These are phyloP conservation scores for Penicillium argentinense DNA, from an alignment of 495 filamentous ascomycete genomes.

Conservation along the genomic window DNA sequence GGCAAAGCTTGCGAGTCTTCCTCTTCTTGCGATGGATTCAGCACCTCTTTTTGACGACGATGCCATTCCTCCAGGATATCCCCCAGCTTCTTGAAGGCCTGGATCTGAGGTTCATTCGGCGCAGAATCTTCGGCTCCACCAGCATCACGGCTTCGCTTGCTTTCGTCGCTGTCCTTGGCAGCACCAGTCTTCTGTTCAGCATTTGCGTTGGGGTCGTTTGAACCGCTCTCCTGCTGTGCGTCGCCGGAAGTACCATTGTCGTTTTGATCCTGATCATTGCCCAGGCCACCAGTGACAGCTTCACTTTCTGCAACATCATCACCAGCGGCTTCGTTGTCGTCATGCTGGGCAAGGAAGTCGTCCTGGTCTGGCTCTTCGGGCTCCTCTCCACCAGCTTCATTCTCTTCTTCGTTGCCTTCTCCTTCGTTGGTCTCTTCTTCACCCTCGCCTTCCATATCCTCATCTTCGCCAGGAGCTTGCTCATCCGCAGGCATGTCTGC, in stretches of 20 bases:
- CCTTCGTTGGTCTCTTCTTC: constrained; percentile 33
- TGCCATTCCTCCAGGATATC: constrained; percentile 95
- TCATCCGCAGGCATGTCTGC: constrained; percentile 43
- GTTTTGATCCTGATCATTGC: constrained; percentile 49
- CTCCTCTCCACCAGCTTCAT: constrained; percentile 53
- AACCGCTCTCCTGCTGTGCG: constrained; percentile 50
- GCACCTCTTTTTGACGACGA: constrained; percentile 75
- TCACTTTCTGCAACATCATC: constrained; percentile 53
- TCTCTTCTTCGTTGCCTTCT: constrained; percentile 56
- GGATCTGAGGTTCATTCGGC: constrained; percentile 54
- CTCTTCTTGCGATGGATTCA: constrained; percentile 63
- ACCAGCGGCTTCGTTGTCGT: constrained; percentile 43
- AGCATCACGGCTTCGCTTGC: constrained; percentile 40
- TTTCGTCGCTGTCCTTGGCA: constrained; percentile 47
- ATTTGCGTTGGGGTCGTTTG: constrained; percentile 44
- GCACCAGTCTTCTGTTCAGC: constrained; percentile 42
- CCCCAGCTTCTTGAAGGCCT: constrained; percentile 87
- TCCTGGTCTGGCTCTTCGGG: constrained; percentile 44
- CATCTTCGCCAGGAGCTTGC: constrained; percentile 30
- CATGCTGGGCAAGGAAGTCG: constrained; percentile 41
- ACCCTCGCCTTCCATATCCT: constrained; percentile 37
- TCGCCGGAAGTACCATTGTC: constrained; percentile 70
- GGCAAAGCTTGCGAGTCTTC: constrained; percentile 51
- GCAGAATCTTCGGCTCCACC: constrained; percentile 40
- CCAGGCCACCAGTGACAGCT: constrained; percentile 44